Base-by-base conservation (phyloP, 805 yeast species). In the Lipomyces japonicus region DNA sequence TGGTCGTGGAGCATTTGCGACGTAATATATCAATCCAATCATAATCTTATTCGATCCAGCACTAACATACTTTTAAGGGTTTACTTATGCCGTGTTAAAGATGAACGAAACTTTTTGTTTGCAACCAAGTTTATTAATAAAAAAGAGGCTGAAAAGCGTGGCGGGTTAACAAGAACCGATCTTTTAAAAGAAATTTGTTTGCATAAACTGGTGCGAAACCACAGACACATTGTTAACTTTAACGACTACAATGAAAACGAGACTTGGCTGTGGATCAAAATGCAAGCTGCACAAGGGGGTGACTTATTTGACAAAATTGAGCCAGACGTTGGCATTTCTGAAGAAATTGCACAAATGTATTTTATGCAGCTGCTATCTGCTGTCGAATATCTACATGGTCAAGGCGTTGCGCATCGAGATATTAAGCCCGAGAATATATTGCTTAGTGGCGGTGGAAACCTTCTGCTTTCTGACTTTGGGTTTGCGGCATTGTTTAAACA, bases 381-480 rank as follows among this genome's bases (percentile, higher is more conserved):
- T 0, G 68, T 84, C 7, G 74, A 71, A 19, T 83, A 75, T 55
- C 62, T 84, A 38, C 95, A 85, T 59, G 64, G 71, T 12, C 71
- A 74, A 40, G 87, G 87, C 9, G 80, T 82, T 30, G 83, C 85
- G 2, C 86, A 80, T 62, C 65, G 87, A 44, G 85, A 82, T 62
- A 75, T 82, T 45, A 82, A 82, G 57, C 87, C 87, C 0, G 87
- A 82, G 58, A 82, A 82, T 58, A 73, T 86, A 7, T 68, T 85
- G 24, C 65, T 85, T 14, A 87, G 83, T 62, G 69, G 69, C 22
- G 65, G 71, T 26, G 89, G 90, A 2, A 82, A 84, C 62, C 64
- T 85, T 61, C 82, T 84, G 59, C 66, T 84, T n/a, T 81, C 87
- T 0, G 93, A 84, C 66, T 84, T 85, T 67, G 93, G 93, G 0